Evolutionary conservation across 2,329 filamentous ascomycete species (phyloP).

Genomic region (Xylaria sp.): DNA sequence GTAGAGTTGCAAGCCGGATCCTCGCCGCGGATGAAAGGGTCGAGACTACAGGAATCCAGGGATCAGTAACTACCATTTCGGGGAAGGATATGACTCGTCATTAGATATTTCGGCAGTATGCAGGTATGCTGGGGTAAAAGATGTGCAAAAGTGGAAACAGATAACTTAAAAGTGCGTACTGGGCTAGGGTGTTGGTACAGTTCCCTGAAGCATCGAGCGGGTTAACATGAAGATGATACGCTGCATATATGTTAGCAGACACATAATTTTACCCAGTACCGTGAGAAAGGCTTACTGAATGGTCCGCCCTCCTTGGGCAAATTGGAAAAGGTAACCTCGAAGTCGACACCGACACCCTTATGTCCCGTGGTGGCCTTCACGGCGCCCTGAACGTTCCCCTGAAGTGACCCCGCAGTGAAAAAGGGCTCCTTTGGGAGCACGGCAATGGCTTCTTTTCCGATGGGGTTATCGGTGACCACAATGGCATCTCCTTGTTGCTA

Average conservation of each 20-base stretch:
- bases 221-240: conserved; percentile 77
- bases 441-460: conserved; percentile 64
- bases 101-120: conserved; percentile 1
- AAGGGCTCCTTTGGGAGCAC: conserved; percentile 64
- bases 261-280: neutral
- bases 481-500: conserved; percentile 62
- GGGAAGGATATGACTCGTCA: conserved; percentile 6
- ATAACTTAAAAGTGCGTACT: conserved; percentile 50
- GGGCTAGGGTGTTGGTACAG: conserved; percentile 74
- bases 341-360: conserved; percentile 65
- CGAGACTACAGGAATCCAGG: conserved; percentile 56
- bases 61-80: conserved; percentile 18
- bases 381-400: conserved; percentile 66
- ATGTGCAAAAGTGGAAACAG: conserved; percentile 11
- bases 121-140: neutral
- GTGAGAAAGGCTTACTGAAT: conserved; percentile 62
- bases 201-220: conserved; percentile 75
- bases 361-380: conserved; percentile 60
- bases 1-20: conserved; percentile 67
- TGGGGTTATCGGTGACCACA: conserved; percentile 66
- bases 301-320: conserved; percentile 68
- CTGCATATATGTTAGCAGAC: conserved; percentile 54
- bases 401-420: conserved; percentile 59
- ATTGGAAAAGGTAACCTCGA: conserved; percentile 67
- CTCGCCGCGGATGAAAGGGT: conserved; percentile 75